Evolutionary conservation across 75 land plant genomes (phyloP).

Genomic region (Ceratopteris richardii): DNA sequence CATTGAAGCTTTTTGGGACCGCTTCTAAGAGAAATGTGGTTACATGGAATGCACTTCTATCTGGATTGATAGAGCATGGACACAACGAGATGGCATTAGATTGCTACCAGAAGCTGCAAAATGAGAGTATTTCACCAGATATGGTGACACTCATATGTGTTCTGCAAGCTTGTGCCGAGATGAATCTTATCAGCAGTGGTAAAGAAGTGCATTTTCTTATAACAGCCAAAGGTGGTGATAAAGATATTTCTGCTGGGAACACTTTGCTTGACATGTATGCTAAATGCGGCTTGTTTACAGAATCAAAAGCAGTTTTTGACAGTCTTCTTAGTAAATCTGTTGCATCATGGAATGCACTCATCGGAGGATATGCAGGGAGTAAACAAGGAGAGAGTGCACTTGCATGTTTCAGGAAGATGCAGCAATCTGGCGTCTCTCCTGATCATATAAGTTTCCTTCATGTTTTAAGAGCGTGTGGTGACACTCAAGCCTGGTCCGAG

Average conservation of each 20-base stretch:
- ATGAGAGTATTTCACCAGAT: background rate
- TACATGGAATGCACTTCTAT: background rate
- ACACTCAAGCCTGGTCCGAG: conserved; percentile 11
- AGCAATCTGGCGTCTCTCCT: conserved; percentile 5
- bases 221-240: conserved; percentile 15
- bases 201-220: conserved; percentile 14
- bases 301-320: background rate
- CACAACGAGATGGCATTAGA: background rate
- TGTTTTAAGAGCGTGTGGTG: conserved; percentile 15
- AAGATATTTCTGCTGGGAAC: conserved; percentile 15
- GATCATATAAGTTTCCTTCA: conserved; percentile 9
- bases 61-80: background rate
- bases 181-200: conserved; percentile 2
- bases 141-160: conserved; percentile 1
- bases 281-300: conserved; percentile 21
- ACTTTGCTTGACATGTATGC: conserved; percentile 53
- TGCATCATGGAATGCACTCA: conserved; percentile 13
- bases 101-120: background rate
- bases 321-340: background rate
- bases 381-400: conserved; percentile 12
- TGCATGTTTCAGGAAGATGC: conserved; percentile 8
- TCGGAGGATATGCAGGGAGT: conserved; percentile 18
- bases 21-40: background rate
- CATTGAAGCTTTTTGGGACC: background rate
- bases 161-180: conserved; percentile 16